Evolutionary conservation across 1,284 basidiomycete species (phyloP).

Genomic region (Ganoderma meredithae): DNA sequence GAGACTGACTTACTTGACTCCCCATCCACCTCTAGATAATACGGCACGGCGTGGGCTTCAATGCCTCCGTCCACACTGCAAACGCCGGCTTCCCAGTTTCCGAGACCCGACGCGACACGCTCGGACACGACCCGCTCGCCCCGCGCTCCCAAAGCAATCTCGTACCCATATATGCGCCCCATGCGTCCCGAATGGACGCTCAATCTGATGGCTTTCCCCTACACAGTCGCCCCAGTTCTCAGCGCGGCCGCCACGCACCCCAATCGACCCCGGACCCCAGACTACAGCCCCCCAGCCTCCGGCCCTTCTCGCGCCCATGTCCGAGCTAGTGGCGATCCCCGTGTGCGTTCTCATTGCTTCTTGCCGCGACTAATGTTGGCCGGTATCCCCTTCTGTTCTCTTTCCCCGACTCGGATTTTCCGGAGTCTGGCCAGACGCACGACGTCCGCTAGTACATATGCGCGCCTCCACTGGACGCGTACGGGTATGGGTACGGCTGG

Average conservation of each 20-base stretch:
- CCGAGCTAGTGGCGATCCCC: background rate
- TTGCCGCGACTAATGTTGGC: background rate
- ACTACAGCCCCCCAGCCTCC: background rate
- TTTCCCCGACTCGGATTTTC: background rate
- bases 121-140: background rate
- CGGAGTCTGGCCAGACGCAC: background rate
- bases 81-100: background rate
- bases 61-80: background rate
- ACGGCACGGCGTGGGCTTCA: background rate
- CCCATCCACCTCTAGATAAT: background rate
- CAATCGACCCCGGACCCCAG: conserved; percentile 1
- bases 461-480: background rate
- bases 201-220: background rate
- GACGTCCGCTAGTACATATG: background rate
- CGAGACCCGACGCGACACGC: background rate
- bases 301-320: background rate
- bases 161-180: background rate
- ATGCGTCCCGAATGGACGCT: background rate
- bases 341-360: background rate
- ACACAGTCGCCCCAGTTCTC: background rate
- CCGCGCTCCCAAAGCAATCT: background rate
- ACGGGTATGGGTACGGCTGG: background rate
- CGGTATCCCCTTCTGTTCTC: background rate
- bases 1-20: background rate
- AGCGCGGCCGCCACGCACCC: background rate